Evolutionary conservation across 345 rosid genomes (phyloP), one percentile per base, ranked within the genome.

Genomic region (Clarkia xantiana): DNA sequence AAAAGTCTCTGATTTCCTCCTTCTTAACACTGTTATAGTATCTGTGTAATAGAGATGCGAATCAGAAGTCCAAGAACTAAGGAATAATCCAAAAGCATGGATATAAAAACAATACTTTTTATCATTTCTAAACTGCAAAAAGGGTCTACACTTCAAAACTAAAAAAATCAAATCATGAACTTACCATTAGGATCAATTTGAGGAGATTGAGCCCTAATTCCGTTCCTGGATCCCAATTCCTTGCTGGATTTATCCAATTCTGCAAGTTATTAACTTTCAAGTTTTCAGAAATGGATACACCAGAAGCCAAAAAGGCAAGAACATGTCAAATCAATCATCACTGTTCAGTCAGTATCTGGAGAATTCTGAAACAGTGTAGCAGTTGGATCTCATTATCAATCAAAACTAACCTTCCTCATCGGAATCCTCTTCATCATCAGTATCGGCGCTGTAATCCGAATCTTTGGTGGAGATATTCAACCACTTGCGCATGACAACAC

Each of bases 1-100:
- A 50, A 71, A 85, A 43, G 94, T 89, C 65, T 89, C 95, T 2
- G 97, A 85, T 47, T 80, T 82, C 44, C 90, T 63, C 56, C 95
- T 74, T 66, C 90, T 75, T 66, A 62, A 23, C 73, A 59, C 64
- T 39, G 71, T 79, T 61, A 76, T 17, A 53, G 50, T 44, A 61
- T 69, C 95, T 80, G 79, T 19, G 15, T 7, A 45, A 9, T 10
- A 29, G 11, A 12, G 2, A 7, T 39, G 2, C 40, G 42, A 25
- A 14, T 44, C 16, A 50, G n/a, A 45, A 17, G 14, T 59, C 9
- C 17, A 16, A 20, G 41, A 60, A n/a, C 14, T 11, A 1, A 45
- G 3, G 29, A 14, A n/a, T n/a, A n/a, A n/a, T n/a, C n/a, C n/a
- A n/a, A n/a, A n/a, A 18, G 38, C 18, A 45, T 25, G 42, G 11